A percentile compares a stretch with the other conserved stretches of the same genome.
Conservation (phyloP, 345 rosid species). For the Streptanthus diversifolius region DNA sequence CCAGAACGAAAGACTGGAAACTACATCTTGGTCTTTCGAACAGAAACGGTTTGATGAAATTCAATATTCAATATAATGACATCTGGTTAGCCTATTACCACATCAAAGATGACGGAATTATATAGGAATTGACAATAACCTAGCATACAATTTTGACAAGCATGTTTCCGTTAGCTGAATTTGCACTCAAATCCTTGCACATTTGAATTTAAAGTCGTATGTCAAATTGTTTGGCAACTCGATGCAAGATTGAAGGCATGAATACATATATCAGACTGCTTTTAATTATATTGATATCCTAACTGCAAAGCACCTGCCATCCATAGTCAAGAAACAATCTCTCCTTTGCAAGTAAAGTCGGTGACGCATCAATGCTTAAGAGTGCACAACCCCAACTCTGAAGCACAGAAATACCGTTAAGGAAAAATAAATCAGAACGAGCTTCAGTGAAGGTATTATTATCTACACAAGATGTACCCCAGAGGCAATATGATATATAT, state of each 20-base stretch:
- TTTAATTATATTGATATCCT: neutral
- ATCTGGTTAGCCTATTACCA: neutral
- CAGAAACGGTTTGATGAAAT: neutral
- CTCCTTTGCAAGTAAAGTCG: constrained; percentile 83
- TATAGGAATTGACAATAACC: neutral
- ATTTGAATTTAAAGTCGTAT: neutral
- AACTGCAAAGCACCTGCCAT: constrained; percentile 70
- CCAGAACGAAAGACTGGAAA: neutral
- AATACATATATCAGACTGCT: neutral
- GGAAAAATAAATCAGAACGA: constrained; percentile 1
- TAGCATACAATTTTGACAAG: neutral
- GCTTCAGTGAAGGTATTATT: neutral
- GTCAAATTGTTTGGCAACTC: constrained; percentile 1
- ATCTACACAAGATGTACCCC: neutral
- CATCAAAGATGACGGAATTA: neutral
- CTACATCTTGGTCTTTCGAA: neutral
- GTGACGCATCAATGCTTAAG: constrained; percentile 75
- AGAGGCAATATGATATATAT: neutral
- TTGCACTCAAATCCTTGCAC: neutral
- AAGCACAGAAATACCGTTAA: constrained; percentile 23
- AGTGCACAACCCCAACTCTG: constrained; percentile 98
- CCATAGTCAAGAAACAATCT: constrained; percentile 78
- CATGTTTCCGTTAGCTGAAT: neutral
- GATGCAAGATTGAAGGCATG: neutral
- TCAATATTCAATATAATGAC: neutral